Conservation (phyloP, 169 alveolate genomes). For the Blepharisma undulans region DNA sequence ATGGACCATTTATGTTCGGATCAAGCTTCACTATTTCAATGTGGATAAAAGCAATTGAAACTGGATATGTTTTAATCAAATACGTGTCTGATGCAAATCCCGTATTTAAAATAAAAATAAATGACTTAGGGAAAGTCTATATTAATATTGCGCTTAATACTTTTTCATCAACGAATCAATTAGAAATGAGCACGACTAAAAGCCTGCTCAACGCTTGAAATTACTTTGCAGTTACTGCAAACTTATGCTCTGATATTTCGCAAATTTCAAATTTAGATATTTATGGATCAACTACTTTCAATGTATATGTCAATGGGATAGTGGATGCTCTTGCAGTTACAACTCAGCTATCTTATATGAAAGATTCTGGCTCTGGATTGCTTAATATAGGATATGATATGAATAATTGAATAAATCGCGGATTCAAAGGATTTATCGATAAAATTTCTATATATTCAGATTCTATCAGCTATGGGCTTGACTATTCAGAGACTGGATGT, state of each 20-base stretch:
- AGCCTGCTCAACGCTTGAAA: neutral
- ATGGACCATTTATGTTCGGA: neutral
- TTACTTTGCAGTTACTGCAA: neutral
- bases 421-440: neutral
- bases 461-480: neutral
- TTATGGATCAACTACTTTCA: neutral
- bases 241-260: neutral
- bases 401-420: neutral
- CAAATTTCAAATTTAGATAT: neutral
- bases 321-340: neutral
- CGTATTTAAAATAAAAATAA: too few species aligned
- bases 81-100: neutral
- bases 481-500: neutral
- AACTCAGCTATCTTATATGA: neutral
- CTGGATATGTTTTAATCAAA: neutral
- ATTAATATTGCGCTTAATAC: neutral
- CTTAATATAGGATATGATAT: neutral
- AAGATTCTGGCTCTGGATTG: neutral
- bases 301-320: neutral
- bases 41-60: neutral
- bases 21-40: neutral
- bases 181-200: neutral
- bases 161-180: neutral
- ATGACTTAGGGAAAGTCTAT: neutral
- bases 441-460: neutral